Conservation (phyloP, 2,329 filamentous ascomycete species). For the Cucurbitaria berberidis region DNA sequence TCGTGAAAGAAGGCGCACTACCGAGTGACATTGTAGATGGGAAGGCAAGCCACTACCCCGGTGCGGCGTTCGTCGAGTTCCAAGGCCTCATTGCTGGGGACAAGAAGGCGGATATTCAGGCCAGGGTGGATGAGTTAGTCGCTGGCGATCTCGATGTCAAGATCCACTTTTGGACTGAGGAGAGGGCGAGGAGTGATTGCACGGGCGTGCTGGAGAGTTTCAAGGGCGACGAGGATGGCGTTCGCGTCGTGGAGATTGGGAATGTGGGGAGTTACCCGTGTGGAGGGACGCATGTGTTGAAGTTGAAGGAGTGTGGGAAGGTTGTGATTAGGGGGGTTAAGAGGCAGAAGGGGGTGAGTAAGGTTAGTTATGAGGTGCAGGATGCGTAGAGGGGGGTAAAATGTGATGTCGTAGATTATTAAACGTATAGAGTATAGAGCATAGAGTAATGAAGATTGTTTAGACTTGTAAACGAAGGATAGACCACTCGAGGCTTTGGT, state of each 20-base stretch:
- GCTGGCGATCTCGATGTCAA: conserved; percentile 47
- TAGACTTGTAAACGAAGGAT: background rate
- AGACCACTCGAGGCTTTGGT: no score
- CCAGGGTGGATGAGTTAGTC: conserved; percentile 65
- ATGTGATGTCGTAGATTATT: no score
- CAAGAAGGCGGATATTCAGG: conserved; percentile 60
- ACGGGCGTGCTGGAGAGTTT: conserved; percentile 49
- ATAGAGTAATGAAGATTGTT: background rate
- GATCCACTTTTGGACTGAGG: conserved; percentile 71
- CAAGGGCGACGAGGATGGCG: conserved; percentile 40
- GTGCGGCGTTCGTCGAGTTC: conserved; percentile 71
- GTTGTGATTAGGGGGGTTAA: conserved; percentile 71
- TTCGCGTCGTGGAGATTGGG: conserved; percentile 71
- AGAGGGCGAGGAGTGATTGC: conserved; percentile 58
- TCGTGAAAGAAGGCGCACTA: conserved; percentile 55
- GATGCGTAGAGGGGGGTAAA: conserved; percentile 14
- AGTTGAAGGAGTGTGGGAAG: conserved; percentile 64
- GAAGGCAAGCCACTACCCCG: conserved; percentile 75
- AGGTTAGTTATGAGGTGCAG: conserved; percentile 58
- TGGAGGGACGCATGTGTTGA: conserved; percentile 74
- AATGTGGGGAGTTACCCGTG: conserved; percentile 75
- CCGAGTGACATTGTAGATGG: conserved; percentile 63
- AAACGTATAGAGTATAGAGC: no score
- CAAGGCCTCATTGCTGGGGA: conserved; percentile 66
- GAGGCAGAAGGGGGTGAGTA: conserved; percentile 67